phyloP scores from a whole-genome alignment of 2,329 filamentous ascomycete genomes.

The Grosmannia penicillata region DNA sequence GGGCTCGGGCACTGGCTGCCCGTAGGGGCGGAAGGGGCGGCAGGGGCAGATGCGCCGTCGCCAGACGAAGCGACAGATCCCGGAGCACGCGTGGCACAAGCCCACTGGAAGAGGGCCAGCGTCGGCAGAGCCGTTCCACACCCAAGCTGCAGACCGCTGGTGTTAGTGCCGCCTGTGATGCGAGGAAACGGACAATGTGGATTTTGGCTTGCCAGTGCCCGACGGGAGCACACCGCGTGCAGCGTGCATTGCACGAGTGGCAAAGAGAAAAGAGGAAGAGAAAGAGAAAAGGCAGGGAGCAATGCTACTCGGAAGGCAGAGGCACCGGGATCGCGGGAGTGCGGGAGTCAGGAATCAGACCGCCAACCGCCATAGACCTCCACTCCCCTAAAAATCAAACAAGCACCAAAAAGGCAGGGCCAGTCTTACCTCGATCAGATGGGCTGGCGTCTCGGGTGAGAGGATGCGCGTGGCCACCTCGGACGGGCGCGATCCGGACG shows the following conservation, averaged over 20 bases:
- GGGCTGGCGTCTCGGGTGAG: slow-evolving; percentile 20
- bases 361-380: no score
- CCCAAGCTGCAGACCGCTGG: slow-evolving; percentile 41
- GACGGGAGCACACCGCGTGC: no score
- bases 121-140: slow-evolving; percentile 66
- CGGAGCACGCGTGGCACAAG: slow-evolving; percentile 12
- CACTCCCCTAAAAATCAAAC: no score
- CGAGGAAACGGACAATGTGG: slow-evolving; percentile 14
- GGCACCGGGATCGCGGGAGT: no score
- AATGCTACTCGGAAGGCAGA: background rate
- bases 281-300: background rate
- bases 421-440: slow-evolving; percentile 37
- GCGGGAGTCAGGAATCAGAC: no score
- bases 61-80: no score
- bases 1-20: no score
- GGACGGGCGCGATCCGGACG: slow-evolving; percentile 11
- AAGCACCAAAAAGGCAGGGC: background rate
- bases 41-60: no score
- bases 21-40: no score
- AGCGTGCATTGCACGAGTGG: no score
- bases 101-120: slow-evolving; percentile 54
- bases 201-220: no score
- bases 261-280: background rate
- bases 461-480: slow-evolving; percentile 4
- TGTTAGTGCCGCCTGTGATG: slow-evolving; percentile 3